Conservation (phyloP, 345 rosid genomes). For the Heritiera fomes region DNA sequence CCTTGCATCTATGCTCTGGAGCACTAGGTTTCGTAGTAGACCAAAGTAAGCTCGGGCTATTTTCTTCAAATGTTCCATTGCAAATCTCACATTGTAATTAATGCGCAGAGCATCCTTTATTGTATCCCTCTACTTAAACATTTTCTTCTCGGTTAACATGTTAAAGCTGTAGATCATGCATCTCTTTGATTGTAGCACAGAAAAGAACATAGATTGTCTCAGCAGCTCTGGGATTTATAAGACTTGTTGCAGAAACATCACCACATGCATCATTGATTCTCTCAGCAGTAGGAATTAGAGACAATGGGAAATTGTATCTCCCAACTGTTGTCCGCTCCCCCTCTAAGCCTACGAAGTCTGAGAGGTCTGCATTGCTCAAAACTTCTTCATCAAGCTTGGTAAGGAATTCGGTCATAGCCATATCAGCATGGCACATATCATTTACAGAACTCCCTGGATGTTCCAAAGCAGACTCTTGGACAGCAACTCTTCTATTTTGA, state of each 20-base stretch:
- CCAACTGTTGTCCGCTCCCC: not conserved
- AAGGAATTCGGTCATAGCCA: not conserved
- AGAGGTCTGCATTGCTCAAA: not conserved
- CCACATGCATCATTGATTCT: not conserved
- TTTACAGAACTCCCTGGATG: not conserved
- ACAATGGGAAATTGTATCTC: not conserved
- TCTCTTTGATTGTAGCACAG: slow-evolving; percentile 13
- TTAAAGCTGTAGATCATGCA: not conserved
- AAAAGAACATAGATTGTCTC: not conserved
- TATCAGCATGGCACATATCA: not conserved
- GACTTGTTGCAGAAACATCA: not conserved
- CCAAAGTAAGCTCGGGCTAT: slow-evolving; percentile 22
- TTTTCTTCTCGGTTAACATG: not conserved
- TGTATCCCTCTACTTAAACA: not conserved
- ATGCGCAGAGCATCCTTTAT: slow-evolving; percentile 20
- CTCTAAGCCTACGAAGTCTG: slow-evolving; percentile 2
- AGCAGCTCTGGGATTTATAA: not conserved
- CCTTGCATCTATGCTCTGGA: not conserved
- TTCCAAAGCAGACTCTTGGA: too few species aligned
- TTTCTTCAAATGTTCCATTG: slow-evolving; percentile 22
- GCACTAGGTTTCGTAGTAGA: not conserved
- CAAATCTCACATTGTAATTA: not conserved
- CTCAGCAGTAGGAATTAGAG: not conserved
- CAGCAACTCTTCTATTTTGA: not conserved
- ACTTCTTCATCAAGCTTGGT: slow-evolving; percentile 12